These are phyloP conservation scores for Serendipita indica DNA, from an alignment of 768 basidiomycete species.

Conservation along the genomic window DNA sequence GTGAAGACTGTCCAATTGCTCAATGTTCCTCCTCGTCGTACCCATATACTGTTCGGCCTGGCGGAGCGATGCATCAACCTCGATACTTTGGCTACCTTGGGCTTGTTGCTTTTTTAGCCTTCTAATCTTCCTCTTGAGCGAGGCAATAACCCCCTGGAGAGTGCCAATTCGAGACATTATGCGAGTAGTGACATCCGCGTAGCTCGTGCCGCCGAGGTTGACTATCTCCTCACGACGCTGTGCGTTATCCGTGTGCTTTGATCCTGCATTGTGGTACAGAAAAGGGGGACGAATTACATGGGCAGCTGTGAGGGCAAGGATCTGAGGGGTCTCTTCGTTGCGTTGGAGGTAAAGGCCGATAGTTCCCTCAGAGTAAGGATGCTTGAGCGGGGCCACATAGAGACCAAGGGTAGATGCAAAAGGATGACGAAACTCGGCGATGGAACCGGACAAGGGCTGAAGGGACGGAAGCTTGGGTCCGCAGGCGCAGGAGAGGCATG, in stretches of 20 bases:
- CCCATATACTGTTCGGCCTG: conserved; percentile 17
- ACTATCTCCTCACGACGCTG: conserved; percentile 23
- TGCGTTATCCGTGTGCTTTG: conserved; percentile 16
- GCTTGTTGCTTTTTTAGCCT: conserved; percentile 18
- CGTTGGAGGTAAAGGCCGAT: conserved; percentile 24
- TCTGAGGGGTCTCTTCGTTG: conserved; percentile 17
- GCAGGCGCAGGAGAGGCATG: conserved; percentile 17
- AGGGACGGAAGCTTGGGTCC: conserved; percentile 22
- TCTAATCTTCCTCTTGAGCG: conserved; percentile 16
- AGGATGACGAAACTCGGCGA: conserved; percentile 21
- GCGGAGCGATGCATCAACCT: conserved; percentile 16
- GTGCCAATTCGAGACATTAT: conserved; percentile 21
- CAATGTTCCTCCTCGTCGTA: conserved; percentile 16
- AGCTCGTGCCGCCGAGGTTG: conserved; percentile 21
- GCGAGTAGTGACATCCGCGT: conserved; percentile 18
- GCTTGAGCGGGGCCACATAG: conserved; percentile 22
- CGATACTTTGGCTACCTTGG: conserved; percentile 15
- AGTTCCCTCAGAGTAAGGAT: conserved; percentile 26
- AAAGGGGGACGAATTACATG: conserved; percentile 27
- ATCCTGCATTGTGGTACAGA: conserved; percentile 18
- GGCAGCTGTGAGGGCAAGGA: conserved; percentile 22
- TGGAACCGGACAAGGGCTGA: conserved; percentile 18
- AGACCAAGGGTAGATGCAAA: conserved; percentile 27
- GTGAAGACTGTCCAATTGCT: conserved; percentile 20
- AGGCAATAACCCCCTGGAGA: conserved; percentile 15